Evolutionary conservation across 2,329 filamentous ascomycete species (phyloP).

Genomic region (Delphinella strobiligena): DNA sequence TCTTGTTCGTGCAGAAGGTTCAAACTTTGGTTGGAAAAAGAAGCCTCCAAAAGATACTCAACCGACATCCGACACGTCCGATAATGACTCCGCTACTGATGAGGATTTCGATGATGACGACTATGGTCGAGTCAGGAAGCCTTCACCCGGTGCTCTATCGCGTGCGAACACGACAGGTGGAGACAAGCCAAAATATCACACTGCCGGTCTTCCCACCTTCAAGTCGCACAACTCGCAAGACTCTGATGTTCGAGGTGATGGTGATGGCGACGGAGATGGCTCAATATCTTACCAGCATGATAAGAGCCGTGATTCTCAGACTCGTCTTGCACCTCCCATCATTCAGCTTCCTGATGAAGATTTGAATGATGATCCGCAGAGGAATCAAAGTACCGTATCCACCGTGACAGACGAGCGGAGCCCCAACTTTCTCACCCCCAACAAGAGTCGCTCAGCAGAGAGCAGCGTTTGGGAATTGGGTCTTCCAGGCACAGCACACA

Average conservation of each 20-base stretch:
- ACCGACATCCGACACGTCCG: conserved; percentile 8
- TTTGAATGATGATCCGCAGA: not conserved
- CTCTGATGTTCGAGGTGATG: conserved; percentile 29
- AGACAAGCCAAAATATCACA: conserved; percentile 30
- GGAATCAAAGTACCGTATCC: no score
- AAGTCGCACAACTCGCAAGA: conserved; percentile 28
- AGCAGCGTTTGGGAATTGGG: not conserved
- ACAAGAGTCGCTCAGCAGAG: conserved; percentile 1
- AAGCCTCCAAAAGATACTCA: conserved; percentile 34
- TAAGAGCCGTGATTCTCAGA: no score
- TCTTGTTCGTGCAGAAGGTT: conserved; percentile 54
- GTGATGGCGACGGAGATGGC: no score
- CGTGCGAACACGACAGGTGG: conserved; percentile 22
- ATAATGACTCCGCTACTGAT: conserved; percentile 32
- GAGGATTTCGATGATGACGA: conserved; percentile 26
- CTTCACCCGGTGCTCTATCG: conserved; percentile 15
- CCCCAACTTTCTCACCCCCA: not conserved
- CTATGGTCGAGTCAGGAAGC: conserved; percentile 14
- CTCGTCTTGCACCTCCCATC: conserved; percentile 33
- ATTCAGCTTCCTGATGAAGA: conserved; percentile 27
- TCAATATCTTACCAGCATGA: no score
- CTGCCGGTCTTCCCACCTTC: conserved; percentile 38
- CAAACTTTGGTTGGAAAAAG: conserved; percentile 48
- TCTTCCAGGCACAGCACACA: not conserved
- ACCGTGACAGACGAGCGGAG: no score